phyloP scores from a whole-genome alignment of 1,284 basidiomycete genomes.

The Kalmanozyma brasiliensis region DNA sequence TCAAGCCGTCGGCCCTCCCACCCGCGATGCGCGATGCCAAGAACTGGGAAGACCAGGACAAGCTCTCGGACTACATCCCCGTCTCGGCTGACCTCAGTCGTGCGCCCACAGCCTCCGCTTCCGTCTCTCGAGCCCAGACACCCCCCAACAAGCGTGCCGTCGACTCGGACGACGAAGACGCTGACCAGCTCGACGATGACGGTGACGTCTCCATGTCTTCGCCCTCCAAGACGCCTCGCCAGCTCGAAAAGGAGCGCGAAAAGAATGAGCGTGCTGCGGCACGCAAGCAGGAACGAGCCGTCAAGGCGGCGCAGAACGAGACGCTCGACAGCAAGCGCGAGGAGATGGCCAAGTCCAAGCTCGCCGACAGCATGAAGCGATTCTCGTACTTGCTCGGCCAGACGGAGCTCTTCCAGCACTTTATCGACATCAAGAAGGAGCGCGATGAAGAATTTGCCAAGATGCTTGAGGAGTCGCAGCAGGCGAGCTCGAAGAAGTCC shows the following conservation, averaged over 20 bases:
- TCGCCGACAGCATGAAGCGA: constrained; percentile 65
- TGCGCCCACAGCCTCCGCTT: constrained; percentile 50
- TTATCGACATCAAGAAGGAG: constrained; percentile 72
- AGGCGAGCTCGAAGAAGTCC: constrained; percentile 41
- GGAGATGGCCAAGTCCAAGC: constrained; percentile 60
- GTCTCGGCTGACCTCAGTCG: constrained; percentile 51
- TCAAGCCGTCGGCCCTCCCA: constrained; percentile 38
- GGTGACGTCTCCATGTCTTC: constrained; percentile 36
- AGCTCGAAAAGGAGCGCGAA: constrained; percentile 59
- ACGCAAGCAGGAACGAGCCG: constrained; percentile 41
- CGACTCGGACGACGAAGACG: constrained; percentile 29
- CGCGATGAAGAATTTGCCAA: constrained; percentile 93
- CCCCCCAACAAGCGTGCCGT: constrained; percentile 30
- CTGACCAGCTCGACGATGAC: constrained; percentile 41
- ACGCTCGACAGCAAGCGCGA: constrained; percentile 55
- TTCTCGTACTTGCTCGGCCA: constrained; percentile 66
- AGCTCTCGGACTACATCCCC: constrained; percentile 60
- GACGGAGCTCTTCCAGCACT: constrained; percentile 68
- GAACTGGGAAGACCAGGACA: constrained; percentile 59
- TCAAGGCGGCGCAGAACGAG: constrained; percentile 56
- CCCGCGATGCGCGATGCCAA: constrained; percentile 41
- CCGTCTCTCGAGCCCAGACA: constrained; percentile 41
- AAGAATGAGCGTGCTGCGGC: constrained; percentile 50
- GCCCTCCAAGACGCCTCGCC: constrained; percentile 53
- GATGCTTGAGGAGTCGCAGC: constrained; percentile 75